phyloP scores from a whole-genome alignment of 768 basidiomycete genomes.

The Amyloporia xantha region DNA sequence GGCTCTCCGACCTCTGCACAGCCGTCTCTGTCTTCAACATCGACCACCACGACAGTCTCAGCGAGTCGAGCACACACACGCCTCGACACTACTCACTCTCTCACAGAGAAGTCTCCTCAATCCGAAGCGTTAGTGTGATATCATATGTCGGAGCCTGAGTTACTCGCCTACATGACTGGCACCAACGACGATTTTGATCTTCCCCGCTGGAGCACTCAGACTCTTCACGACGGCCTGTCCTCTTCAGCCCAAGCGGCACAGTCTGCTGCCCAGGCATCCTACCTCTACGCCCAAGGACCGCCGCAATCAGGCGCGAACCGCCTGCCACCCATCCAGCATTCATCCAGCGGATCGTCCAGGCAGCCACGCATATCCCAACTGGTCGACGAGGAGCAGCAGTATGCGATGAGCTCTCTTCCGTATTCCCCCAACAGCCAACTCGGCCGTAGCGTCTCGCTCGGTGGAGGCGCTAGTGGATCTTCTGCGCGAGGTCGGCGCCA shows the following conservation, averaged over 20 bases:
- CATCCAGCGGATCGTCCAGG: slow-evolving; percentile 35
- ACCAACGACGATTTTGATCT: slow-evolving; percentile 79
- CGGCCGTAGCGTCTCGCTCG: slow-evolving; percentile 62
- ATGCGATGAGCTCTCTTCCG: slow-evolving; percentile 33
- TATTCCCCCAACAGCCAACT: slow-evolving; percentile 49
- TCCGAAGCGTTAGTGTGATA: neutral
- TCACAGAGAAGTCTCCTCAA: neutral
- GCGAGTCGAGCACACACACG: neutral
- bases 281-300: slow-evolving; percentile 41
- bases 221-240: slow-evolving; percentile 37
- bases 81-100: neutral
- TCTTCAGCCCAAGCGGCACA: slow-evolving; percentile 60
- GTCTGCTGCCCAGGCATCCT: slow-evolving; percentile 38
- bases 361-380: slow-evolving; percentile 63
- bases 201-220: slow-evolving; percentile 48
- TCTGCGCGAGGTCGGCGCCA: slow-evolving; percentile 50
- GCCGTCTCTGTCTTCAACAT: slow-evolving; percentile 12
- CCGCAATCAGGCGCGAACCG: slow-evolving; percentile 37
- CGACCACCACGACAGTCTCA: slow-evolving; percentile 8
- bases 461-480: slow-evolving; percentile 38
- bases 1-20: slow-evolving; percentile 9
- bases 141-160: slow-evolving; percentile 68
- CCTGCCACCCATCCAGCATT: slow-evolving; percentile 45
- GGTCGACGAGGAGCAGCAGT: slow-evolving; percentile 48
- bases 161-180: slow-evolving; percentile 61